Evolutionary conservation across 495 filamentous ascomycete genomes (phyloP).

Genomic region (Penicillium lagena): DNA sequence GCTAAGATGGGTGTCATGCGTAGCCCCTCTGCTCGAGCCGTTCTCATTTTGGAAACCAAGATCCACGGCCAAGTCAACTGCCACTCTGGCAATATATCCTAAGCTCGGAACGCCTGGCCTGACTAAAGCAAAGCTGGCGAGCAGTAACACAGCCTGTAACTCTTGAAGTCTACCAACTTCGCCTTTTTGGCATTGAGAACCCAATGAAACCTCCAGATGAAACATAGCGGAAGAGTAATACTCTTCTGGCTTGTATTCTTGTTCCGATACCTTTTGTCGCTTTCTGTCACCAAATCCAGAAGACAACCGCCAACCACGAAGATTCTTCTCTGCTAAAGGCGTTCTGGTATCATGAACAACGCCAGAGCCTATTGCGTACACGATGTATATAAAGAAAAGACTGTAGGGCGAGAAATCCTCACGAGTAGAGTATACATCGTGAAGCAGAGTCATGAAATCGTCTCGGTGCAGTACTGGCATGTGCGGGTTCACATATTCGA

Average conservation of each 20-base stretch:
- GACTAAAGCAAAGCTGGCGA: constrained; percentile 86
- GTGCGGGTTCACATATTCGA: constrained; percentile 92
- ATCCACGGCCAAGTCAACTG: constrained; percentile 83
- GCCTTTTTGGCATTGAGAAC: constrained; percentile 52
- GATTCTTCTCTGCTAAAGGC: constrained; percentile 30
- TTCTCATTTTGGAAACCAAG: constrained; percentile 92
- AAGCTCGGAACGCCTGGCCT: constrained; percentile 86
- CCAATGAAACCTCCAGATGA: constrained; percentile 81
- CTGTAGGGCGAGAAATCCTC: constrained; percentile 65
- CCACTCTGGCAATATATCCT: constrained; percentile 96
- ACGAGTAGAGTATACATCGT: constrained; percentile 65
- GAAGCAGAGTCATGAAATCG: constrained; percentile 80
- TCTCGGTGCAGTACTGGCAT: constrained; percentile 83
- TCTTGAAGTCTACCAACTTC: constrained; percentile 84
- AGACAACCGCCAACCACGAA: constrained; percentile 23
- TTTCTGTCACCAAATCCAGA: constrained; percentile 49
- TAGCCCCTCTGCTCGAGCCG: constrained; percentile 57
- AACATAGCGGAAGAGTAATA: constrained; percentile 93
- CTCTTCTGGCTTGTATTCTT: constrained; percentile 84
- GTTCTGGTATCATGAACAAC: constrained; percentile 72
- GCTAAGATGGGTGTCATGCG: constrained; percentile 26
- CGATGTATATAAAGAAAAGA: constrained; percentile 88
- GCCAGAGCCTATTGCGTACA: constrained; percentile 93
- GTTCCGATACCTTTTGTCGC: constrained; percentile 41
- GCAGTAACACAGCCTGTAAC: constrained; percentile 80